Base-by-base conservation (phyloP, 352 stramenopile species). In the Globisporangium okanoganense region DNA sequence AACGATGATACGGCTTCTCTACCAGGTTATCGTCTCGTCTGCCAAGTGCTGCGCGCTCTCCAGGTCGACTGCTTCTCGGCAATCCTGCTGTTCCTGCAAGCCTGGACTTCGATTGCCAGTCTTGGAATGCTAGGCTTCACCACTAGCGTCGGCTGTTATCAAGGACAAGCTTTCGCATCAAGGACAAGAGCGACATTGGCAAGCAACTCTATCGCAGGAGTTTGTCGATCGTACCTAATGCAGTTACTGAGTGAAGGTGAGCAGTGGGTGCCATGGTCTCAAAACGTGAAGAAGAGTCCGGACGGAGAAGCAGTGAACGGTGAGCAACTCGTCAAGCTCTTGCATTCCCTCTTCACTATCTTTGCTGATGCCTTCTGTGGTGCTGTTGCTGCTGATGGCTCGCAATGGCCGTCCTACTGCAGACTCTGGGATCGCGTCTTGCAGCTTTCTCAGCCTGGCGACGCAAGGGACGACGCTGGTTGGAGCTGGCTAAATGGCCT, bases 11-110 rank as follows among this genome's bases (percentile, higher is more conserved):
- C 14, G 22, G 16, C 33, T 20, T 33, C 8, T 2, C 27, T 75
- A 4, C 63, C 65, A 13, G 75, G 75, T 2, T 78, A 69, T 56
- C 58, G 44, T 12, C 29, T 68, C 25, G 14, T 68, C 25, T 61
- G 27, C 8, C 22, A 31, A 22, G 38, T 68, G 16, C 48, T 67
- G 20, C 45, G 13, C 33, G 41, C 29, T 25, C 36, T 47, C 5
- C 44, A 44, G 13, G 5, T 54, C 18, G 48, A 57, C 10, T 47
- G 27, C 16, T 58, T 62, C 20, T 0, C 24, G 1, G 22, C 31
- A 10, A 41, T 67, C 29, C 9, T 53, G 1, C 12, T 62, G 22
- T 52, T 67, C 38, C 16, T 57, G n/a, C 45, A 36, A 51, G 22
- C 44, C 33, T 61, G 54, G 54, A 20, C 3, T 16, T 38, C 31